A percentile compares a stretch with the other conserved stretches of the same genome.
Conservation (phyloP, 2,329 filamentous ascomycete genomes). For the Trematosphaeria pertusa region DNA sequence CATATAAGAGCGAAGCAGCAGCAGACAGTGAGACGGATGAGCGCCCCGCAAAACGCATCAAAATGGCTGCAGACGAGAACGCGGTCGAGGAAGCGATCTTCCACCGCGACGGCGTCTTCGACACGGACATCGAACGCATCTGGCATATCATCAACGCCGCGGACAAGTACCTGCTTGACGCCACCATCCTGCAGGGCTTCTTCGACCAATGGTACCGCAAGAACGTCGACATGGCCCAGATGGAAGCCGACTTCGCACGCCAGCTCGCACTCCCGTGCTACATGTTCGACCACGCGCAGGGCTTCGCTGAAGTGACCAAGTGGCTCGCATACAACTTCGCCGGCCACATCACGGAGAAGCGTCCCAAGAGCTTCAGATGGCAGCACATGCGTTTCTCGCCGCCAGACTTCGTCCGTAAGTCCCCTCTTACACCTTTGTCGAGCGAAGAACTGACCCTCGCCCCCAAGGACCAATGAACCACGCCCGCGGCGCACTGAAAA, state of each 20-base stretch:
- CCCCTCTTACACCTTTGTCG: background rate
- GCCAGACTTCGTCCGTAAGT: conserved; percentile 28
- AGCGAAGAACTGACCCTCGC: too few relatives aligned
- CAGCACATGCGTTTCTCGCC: conserved; percentile 21
- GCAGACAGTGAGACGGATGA: background rate
- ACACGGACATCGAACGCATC: conserved; percentile 2
- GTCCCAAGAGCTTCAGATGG: conserved; percentile 23
- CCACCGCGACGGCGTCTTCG: background rate
- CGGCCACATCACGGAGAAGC: conserved; percentile 33
- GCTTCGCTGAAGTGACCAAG: conserved; percentile 34
- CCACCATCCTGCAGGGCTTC: conserved; percentile 1
- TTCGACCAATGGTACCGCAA: conserved; percentile 6
- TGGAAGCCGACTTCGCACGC: conserved; percentile 6
- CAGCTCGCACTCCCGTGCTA: conserved; percentile 34
- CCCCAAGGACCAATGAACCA: too few relatives aligned
- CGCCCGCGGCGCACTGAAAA: conserved; percentile 23
- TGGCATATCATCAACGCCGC: conserved; percentile 13
- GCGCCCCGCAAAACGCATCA: background rate
- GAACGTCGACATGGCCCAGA: conserved; percentile 2
- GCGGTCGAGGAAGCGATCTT: background rate
- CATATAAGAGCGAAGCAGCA: background rate
- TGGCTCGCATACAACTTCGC: conserved; percentile 38
- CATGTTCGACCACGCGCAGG: conserved; percentile 35
- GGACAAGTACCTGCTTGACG: conserved; percentile 16
- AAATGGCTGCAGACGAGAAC: background rate